phyloP scores from a whole-genome alignment of 768 basidiomycete species.

The Imleria badia region DNA sequence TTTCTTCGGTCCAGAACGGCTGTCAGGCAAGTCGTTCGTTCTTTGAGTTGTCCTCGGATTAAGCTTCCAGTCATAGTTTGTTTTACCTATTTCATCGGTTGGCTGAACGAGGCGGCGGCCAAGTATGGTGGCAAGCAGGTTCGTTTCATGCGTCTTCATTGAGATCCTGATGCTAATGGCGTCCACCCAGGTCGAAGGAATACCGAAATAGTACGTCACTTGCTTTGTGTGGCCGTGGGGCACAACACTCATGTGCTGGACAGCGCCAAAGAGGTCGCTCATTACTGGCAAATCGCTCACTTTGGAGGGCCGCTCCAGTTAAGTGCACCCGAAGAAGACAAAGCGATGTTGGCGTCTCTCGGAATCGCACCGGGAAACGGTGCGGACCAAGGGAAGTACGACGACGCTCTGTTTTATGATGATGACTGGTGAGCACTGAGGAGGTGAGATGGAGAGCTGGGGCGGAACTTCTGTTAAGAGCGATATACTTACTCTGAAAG shows the following conservation, averaged over 20 bases:
- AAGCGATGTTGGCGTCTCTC: background rate
- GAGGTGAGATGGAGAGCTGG: too few relatives aligned
- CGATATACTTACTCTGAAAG: too few relatives aligned
- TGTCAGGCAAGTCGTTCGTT: background rate
- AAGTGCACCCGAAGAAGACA: background rate
- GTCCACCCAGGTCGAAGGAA: background rate
- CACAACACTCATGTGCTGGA: background rate
- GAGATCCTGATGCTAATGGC: background rate
- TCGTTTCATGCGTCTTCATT: background rate
- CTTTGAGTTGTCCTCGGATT: background rate
- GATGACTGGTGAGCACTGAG: conserved; percentile 7
- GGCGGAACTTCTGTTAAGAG: too few relatives aligned
- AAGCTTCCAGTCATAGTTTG: background rate
- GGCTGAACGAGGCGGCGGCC: conserved; percentile 17
- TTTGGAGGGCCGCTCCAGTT: background rate
- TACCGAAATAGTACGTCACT: conserved; percentile 1
- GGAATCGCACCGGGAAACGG: background rate
- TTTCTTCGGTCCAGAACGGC: background rate
- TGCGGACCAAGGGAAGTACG: background rate
- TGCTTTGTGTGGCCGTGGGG: background rate
- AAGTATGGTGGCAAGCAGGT: conserved; percentile 22
- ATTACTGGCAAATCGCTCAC: background rate
- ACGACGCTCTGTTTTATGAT: background rate
- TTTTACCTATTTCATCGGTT: background rate
- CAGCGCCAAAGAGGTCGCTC: background rate